Conservation (phyloP, 106 monocot genomes). For the Acorus gramineus region DNA sequence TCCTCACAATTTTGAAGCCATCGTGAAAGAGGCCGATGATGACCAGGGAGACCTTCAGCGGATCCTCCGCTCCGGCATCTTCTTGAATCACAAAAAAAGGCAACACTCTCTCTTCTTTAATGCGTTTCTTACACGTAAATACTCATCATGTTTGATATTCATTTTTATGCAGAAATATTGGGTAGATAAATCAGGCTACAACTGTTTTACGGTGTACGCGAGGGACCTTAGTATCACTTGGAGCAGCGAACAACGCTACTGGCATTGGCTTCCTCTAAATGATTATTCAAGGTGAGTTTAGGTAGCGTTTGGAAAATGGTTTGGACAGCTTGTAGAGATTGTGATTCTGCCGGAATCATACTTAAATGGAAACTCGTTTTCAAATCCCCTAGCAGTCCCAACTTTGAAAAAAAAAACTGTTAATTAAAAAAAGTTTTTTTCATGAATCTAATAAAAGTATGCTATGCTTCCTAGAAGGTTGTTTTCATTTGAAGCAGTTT, state of each 20-base stretch:
- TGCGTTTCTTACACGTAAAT: neutral
- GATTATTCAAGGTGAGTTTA: slow-evolving; percentile 15
- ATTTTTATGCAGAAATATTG: slow-evolving; percentile 37
- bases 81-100: slow-evolving; percentile 8
- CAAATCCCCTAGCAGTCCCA: no score
- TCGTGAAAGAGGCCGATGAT: slow-evolving; percentile 3
- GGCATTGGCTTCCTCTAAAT: slow-evolving; percentile 29
- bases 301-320: neutral
- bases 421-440: no score
- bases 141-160: neutral
- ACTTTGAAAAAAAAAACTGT: no score
- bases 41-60: neutral
- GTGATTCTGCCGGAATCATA: neutral
- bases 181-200: slow-evolving; percentile 41
- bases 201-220: slow-evolving; percentile 41
- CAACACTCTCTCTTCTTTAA: slow-evolving; percentile 2
- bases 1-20: slow-evolving; percentile 3
- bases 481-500: no score
- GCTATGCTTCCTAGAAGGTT: no score
- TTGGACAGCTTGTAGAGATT: neutral
- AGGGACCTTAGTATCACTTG: slow-evolving; percentile 43
- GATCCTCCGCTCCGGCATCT: slow-evolving; percentile 1
- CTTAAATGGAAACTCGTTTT: neutral
- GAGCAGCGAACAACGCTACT: slow-evolving; percentile 36
- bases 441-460: no score